A percentile compares a stretch with the other conserved stretches of the same genome.
Conservation (phyloP, 495 filamentous ascomycete species). For the Chaetomidium leptoderma region DNA sequence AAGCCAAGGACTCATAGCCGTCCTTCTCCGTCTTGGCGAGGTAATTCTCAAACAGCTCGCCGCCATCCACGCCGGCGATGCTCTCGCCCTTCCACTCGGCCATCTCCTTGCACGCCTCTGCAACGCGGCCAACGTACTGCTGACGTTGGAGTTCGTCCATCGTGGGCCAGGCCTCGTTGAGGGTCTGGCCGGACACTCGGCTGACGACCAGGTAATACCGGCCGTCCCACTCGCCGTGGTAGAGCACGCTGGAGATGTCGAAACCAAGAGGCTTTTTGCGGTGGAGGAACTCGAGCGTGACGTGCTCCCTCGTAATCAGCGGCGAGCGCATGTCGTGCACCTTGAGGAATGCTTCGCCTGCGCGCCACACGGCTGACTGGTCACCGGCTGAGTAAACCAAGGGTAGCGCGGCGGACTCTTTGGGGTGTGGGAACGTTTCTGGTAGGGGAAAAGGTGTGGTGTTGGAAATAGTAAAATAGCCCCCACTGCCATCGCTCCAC, state of each 20-base stretch:
- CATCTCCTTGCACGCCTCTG: slow-evolving; percentile 6
- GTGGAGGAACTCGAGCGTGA: slow-evolving; percentile 16
- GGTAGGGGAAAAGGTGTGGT: neutral
- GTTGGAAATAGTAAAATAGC: slow-evolving; percentile 14
- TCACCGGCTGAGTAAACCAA: slow-evolving; percentile 11
- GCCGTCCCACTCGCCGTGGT: slow-evolving; percentile 10
- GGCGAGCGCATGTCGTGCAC: neutral
- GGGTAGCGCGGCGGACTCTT: neutral
- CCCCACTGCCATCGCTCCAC: slow-evolving; percentile 18
- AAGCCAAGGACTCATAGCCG: neutral
- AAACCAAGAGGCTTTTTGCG: slow-evolving; percentile 8
- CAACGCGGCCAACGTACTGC: slow-evolving; percentile 11
- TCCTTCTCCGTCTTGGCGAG: too few species aligned
- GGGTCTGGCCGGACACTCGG: slow-evolving; percentile 6
- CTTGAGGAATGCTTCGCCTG: slow-evolving; percentile 20
- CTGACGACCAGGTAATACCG: slow-evolving; percentile 15
- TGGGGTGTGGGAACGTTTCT: neutral
- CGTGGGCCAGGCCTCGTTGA: slow-evolving; percentile 9
- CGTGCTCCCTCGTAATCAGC: slow-evolving; percentile 8
- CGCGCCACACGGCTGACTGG: slow-evolving; percentile 17
- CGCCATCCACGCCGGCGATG: slow-evolving; percentile 10
- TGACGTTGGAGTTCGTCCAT: slow-evolving; percentile 12
- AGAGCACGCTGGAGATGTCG: slow-evolving; percentile 7
- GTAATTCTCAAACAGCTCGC: slow-evolving; percentile 6
- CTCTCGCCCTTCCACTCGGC: slow-evolving; percentile 9